Evolutionary conservation across 2,329 filamentous ascomycete species (phyloP).

Genomic region (Fusarium albidum): DNA sequence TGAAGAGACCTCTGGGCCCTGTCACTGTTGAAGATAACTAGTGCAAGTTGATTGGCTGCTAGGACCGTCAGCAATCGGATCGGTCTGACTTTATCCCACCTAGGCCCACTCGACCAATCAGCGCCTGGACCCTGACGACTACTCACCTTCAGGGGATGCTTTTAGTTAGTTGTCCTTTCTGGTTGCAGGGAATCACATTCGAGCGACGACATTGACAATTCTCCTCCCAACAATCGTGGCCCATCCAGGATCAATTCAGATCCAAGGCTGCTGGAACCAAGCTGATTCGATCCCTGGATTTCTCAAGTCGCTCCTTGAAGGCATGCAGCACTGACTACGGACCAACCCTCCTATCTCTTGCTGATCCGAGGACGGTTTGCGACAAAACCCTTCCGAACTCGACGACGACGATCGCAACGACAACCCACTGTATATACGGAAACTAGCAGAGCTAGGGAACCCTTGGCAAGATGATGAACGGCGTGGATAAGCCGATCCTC

Average conservation of each 20-base stretch:
- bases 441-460: conserved; percentile 26
- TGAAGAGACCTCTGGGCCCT: too few species aligned
- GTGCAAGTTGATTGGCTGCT: too few species aligned
- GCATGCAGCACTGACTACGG: conserved; percentile 36
- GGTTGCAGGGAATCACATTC: conserved; percentile 26
- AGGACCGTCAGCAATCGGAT: conserved; percentile 29
- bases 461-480: conserved; percentile 69
- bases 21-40: too few species aligned
- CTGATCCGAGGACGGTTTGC: conserved; percentile 28
- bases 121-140: conserved; percentile 31
- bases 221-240: conserved; percentile 13
- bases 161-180: conserved; percentile 43
- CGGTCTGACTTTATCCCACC: conserved; percentile 39
- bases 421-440: conserved; percentile 17
- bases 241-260: conserved; percentile 7
- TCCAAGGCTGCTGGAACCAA: conserved; percentile 15
- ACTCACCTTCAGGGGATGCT: conserved; percentile 28
- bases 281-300: conserved; percentile 21
- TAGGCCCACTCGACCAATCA: conserved; percentile 31
- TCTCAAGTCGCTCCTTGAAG: conserved; percentile 17
- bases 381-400: conserved; percentile 11
- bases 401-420: conserved; percentile 22
- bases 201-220: conserved; percentile 26
- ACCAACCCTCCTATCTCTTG: conserved; percentile 30
- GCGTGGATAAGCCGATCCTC: conserved; percentile 71